Evolutionary conservation across 352 stramenopile genomes (phyloP).

Genomic region (Globisporangium irregulare): DNA sequence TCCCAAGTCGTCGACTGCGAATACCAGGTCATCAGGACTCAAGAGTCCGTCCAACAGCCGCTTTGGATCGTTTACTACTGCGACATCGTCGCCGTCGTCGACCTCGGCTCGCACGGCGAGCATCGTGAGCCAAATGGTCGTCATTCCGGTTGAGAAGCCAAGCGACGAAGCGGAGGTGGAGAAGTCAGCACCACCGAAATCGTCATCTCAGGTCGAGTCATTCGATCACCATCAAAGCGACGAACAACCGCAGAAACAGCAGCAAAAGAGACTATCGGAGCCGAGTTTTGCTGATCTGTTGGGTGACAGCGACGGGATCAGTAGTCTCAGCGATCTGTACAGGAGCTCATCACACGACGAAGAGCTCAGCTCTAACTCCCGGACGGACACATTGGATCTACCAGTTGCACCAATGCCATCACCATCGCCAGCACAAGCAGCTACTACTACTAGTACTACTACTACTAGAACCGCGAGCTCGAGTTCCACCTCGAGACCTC

Average conservation of each 20-base stretch:
- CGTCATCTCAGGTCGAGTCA: not conserved
- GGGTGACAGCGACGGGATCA: slow-evolving; percentile 3
- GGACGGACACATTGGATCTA: not conserved
- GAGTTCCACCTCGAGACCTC: not conserved
- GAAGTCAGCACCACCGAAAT: not conserved
- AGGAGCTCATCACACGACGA: slow-evolving; percentile 3
- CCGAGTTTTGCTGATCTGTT: not conserved
- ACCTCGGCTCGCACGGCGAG: slow-evolving; percentile 13
- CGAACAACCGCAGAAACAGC: not conserved
- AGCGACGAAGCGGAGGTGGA: not conserved
- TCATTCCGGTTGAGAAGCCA: not conserved
- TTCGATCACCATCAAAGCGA: not conserved
- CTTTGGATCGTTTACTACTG: slow-evolving; percentile 12
- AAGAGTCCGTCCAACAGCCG: slow-evolving; percentile 10
- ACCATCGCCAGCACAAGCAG: not conserved
- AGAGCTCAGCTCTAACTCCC: not conserved
- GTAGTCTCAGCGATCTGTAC: slow-evolving; percentile 13
- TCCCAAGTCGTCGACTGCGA: slow-evolving; percentile 2
- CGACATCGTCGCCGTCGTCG: not conserved
- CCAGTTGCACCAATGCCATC: not conserved
- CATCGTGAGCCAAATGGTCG: slow-evolving; percentile 17
- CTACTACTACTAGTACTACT: not conserved
- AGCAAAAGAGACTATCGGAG: not conserved
- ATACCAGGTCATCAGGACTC: slow-evolving; percentile 12
- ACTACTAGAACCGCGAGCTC: not conserved